Percentiles rank a stretch among this genome's conserved stretches.
Evolutionary conservation across 345 rosid genomes (phyloP).

Genomic region (Syzygium oleosum): DNA sequence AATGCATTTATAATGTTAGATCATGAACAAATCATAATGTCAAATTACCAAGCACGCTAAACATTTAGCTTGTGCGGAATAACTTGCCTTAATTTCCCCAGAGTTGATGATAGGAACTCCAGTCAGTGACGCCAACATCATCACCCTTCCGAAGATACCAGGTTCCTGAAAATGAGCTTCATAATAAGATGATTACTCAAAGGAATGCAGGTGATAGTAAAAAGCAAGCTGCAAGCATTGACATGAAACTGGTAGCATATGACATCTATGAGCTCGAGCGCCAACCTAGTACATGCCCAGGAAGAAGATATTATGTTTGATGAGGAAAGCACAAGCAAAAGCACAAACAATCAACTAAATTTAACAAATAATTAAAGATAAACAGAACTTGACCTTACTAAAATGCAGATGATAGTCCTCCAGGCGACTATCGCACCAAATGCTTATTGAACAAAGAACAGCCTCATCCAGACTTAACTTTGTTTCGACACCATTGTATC

Average conservation of each 20-base stretch:
- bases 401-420: slow-evolving; percentile 87
- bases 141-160: slow-evolving; percentile 45
- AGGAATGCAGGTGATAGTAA: background rate
- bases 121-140: slow-evolving; percentile 45
- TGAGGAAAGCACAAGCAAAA: background rate
- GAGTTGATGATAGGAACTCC: slow-evolving; percentile 44
- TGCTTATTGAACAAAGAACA: slow-evolving; percentile 51
- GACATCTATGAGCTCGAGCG: background rate
- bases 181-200: background rate
- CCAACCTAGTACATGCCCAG: background rate
- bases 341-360: background rate
- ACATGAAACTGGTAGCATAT: background rate
- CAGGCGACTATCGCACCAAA: slow-evolving; percentile 66
- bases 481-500: slow-evolving; percentile 24
- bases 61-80: background rate
- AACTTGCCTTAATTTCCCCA: slow-evolving; percentile 57
- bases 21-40: background rate
- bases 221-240: background rate
- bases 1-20: background rate
- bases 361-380: background rate
- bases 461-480: slow-evolving; percentile 43
- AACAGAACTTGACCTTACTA: slow-evolving; percentile 49
- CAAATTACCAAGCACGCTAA: background rate
- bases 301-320: background rate
- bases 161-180: slow-evolving; percentile 44